phyloP scores from a whole-genome alignment of 768 basidiomycete species.

The Leccinum aurantiacum region DNA sequence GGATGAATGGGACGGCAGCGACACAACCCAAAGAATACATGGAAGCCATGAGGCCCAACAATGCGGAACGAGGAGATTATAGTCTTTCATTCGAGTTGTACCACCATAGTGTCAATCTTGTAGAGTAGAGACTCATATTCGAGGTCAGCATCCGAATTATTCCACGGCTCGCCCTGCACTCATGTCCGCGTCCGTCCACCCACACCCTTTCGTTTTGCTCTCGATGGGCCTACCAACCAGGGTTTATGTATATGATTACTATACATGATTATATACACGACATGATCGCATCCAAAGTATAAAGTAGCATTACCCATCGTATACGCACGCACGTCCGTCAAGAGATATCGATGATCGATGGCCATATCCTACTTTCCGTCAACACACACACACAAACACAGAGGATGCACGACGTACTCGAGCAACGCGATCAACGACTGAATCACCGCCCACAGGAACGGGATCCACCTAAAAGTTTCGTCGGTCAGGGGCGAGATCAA shows the following conservation, averaged over 20 bases:
- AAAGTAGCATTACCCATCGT: neutral
- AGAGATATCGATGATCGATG: constrained; percentile 42
- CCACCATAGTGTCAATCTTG: neutral
- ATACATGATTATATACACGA: neutral
- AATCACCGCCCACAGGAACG: constrained; percentile 43
- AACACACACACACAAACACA: neutral
- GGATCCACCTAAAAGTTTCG: constrained; percentile 33
- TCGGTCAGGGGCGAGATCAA: neutral
- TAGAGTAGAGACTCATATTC: neutral
- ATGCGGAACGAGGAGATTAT: neutral
- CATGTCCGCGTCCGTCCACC: too few relatives aligned
- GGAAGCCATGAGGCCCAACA: neutral
- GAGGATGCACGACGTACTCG: constrained; percentile 27
- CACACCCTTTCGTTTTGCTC: too few relatives aligned
- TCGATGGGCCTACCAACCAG: too few relatives aligned
- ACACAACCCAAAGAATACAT: neutral
- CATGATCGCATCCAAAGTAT: neutral
- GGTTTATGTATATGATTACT: too few relatives aligned
- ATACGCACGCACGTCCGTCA: constrained; percentile 10
- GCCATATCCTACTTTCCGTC: constrained; percentile 39
- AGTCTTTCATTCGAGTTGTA: neutral
- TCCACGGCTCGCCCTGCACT: too few relatives aligned
- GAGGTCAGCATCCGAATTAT: neutral
- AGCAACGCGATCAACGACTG: constrained; percentile 42
- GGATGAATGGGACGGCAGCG: neutral